Percentiles rank a stretch among this genome's conserved stretches.
Conservation (phyloP, 768 basidiomycete species). For the Russula brevipes region DNA sequence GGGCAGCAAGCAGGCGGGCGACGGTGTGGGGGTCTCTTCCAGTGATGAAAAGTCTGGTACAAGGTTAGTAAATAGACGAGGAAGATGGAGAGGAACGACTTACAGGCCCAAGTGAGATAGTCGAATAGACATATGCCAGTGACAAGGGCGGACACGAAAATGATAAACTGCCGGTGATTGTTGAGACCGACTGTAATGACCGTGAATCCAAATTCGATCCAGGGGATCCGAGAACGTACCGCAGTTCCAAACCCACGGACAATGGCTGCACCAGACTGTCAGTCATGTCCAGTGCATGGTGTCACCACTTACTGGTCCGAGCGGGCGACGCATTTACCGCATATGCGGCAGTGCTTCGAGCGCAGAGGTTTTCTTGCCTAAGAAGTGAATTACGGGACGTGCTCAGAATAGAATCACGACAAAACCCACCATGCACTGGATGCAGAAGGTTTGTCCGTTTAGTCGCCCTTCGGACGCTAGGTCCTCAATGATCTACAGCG, state of each 20-base stretch:
- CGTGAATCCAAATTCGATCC: conserved; percentile 7
- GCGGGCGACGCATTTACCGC: conserved; percentile 83
- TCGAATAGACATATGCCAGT: conserved; percentile 76
- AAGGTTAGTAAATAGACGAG: conserved; percentile 6
- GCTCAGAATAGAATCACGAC: too few relatives aligned
- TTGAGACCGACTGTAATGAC: conserved; percentile 66
- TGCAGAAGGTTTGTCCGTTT: conserved; percentile 96
- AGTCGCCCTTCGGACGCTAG: conserved; percentile 81
- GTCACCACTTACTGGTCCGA: conserved; percentile 77
- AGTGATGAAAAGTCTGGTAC: conserved; percentile 51
- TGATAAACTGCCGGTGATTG: conserved; percentile 92
- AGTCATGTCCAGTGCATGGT: conserved; percentile 7
- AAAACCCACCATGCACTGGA: conserved; percentile 79
- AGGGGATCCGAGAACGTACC: conserved; percentile 45
- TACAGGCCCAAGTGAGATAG: conserved; percentile 78
- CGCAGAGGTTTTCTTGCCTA: conserved; percentile 85
- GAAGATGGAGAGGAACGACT: conserved; percentile 32
- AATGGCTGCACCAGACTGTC: conserved; percentile 55
- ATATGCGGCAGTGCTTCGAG: conserved; percentile 92
- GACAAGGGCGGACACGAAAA: conserved; percentile 88
- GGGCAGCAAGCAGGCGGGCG: conserved; percentile 65
- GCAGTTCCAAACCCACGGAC: conserved; percentile 99
- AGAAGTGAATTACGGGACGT: background rate
- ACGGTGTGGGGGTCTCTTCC: conserved; percentile 38
- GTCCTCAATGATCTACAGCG: conserved; percentile 75